Conservation (phyloP, 805 yeast species). For the Metschnikowia orientalis region DNA sequence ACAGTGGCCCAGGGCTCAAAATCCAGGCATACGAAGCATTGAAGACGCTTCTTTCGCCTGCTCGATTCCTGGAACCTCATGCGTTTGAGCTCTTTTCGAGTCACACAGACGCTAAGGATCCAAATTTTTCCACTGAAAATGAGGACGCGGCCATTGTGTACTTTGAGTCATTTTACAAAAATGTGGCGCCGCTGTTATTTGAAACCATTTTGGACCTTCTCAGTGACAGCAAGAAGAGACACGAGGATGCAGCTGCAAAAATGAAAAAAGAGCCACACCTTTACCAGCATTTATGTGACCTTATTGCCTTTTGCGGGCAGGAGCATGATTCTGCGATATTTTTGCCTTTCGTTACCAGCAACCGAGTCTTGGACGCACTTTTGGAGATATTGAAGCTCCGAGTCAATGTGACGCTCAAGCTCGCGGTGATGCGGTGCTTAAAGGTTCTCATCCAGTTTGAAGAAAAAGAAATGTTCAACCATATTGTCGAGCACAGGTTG, state of each 20-base stretch:
- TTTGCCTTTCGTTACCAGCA: slow-evolving; percentile 59
- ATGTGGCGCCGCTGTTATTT: slow-evolving; percentile 58
- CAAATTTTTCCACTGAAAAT: slow-evolving; percentile 5
- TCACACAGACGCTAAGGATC: slow-evolving; percentile 8
- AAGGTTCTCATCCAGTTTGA: slow-evolving; percentile 58
- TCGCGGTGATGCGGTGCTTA: slow-evolving; percentile 67
- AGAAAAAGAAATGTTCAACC: slow-evolving; percentile 56
- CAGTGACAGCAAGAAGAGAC: slow-evolving; percentile 2
- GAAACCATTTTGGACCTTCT: slow-evolving; percentile 40
- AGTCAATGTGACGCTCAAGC: slow-evolving; percentile 49
- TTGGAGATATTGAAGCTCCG: slow-evolving; percentile 40
- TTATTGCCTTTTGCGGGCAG: slow-evolving; percentile 61
- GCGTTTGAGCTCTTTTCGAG: slow-evolving; percentile 11
- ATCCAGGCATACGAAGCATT: slow-evolving; percentile 84
- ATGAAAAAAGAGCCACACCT: slow-evolving; percentile 37
- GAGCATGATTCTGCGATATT: slow-evolving; percentile 59
- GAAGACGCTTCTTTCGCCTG: slow-evolving; percentile 64
- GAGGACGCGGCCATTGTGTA: slow-evolving; percentile 37
- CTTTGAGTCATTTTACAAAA: slow-evolving; percentile 56
- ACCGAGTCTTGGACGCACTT: slow-evolving; percentile 54
- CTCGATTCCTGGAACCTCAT: slow-evolving; percentile 4
- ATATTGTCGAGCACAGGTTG: slow-evolving; percentile 52
- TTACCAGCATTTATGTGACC: slow-evolving; percentile 61
- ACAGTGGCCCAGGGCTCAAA: slow-evolving; percentile 65
- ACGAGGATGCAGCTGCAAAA: slow-evolving; percentile 5